Conservation (phyloP, 139 green algal species). For the Nannochloris sp. region DNA sequence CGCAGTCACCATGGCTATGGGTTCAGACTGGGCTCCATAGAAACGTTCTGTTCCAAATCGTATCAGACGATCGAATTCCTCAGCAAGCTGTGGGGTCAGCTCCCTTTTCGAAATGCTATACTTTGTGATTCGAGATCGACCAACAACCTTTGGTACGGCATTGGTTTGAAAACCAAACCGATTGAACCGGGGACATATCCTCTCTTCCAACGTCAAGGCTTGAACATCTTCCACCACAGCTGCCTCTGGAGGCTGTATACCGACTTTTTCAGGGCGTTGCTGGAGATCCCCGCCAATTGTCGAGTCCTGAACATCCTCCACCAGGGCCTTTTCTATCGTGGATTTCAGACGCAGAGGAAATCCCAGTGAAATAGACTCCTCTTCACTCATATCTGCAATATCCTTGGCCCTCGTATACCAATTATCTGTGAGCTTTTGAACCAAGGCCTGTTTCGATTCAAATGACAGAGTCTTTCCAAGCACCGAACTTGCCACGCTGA, state of each 20-base stretch:
- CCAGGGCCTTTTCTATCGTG: conserved; percentile 1
- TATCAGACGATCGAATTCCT: conserved; percentile 33
- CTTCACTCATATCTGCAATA: conserved; percentile 22
- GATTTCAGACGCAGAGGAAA: conserved; percentile 20
- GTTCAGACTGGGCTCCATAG: conserved; percentile 32
- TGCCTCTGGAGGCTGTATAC: not conserved
- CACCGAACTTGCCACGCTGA: conserved; percentile 1
- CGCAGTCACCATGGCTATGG: conserved; percentile 30
- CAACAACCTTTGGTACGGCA: conserved; percentile 6
- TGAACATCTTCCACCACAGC: not conserved
- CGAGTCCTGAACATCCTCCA: not conserved
- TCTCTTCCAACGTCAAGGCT: conserved; percentile 15
- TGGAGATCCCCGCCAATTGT: too few relatives aligned
- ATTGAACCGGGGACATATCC: conserved; percentile 8
- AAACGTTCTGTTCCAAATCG: conserved; percentile 34
- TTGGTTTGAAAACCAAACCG: not conserved
- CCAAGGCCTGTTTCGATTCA: conserved; percentile 1
- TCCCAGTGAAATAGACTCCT: conserved; percentile 12
- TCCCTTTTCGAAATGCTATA: conserved; percentile 28
- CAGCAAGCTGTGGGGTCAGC: conserved; percentile 15
- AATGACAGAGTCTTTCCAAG: not conserved
- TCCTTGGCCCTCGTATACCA: conserved; percentile 30
- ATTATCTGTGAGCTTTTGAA: conserved; percentile 13
- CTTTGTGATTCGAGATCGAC: not conserved
- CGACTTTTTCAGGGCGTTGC: too few relatives aligned